A percentile compares a stretch with the other conserved stretches of the same genome.
These are phyloP conservation scores for Pythium phragmitis DNA, from an alignment of 352 stramenopile genomes.

Conservation along the genomic window DNA sequence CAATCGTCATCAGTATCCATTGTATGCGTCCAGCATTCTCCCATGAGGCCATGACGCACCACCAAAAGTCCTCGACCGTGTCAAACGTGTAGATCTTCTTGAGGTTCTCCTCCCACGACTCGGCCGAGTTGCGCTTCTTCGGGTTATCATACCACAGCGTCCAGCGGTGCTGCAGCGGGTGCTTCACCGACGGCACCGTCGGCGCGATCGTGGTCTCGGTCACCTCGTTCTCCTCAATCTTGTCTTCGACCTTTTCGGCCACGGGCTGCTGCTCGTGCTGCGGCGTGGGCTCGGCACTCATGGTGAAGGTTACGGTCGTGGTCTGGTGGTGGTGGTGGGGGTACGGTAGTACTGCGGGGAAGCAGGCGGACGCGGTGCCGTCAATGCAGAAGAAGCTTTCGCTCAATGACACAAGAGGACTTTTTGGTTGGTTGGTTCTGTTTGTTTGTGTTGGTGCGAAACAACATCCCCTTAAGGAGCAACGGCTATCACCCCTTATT, in stretches of 20 bases:
- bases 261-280: conserved; percentile 38
- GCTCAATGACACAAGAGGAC: conserved; percentile 23
- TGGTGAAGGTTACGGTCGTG: conserved; percentile 2
- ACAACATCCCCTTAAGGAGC: conserved; percentile 13
- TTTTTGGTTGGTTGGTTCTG: conserved; percentile 38
- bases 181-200: conserved; percentile 50
- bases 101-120: conserved; percentile 89
- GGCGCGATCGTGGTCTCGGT: conserved; percentile 27
- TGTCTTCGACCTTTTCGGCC: conserved; percentile 37
- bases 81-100: conserved; percentile 94
- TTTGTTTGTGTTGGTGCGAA: conserved; percentile 9
- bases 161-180: conserved; percentile 86
- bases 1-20: background rate
- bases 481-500: conserved; percentile 17
- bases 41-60: conserved; percentile 39
- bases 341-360: background rate
- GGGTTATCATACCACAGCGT: conserved; percentile 90
- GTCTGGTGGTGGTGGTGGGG: background rate
- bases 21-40: background rate
- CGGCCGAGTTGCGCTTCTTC: conserved; percentile 86
- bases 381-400: background rate
- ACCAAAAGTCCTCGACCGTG: conserved; percentile 97
- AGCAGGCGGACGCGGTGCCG: background rate
- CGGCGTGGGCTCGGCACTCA: conserved; percentile 30
- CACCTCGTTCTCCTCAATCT: conserved; percentile 28